Percentiles rank a stretch among this genome's conserved stretches.
phyloP scores from a whole-genome alignment of 768 basidiomycete genomes.

The Gloeostereum incarnatum region DNA sequence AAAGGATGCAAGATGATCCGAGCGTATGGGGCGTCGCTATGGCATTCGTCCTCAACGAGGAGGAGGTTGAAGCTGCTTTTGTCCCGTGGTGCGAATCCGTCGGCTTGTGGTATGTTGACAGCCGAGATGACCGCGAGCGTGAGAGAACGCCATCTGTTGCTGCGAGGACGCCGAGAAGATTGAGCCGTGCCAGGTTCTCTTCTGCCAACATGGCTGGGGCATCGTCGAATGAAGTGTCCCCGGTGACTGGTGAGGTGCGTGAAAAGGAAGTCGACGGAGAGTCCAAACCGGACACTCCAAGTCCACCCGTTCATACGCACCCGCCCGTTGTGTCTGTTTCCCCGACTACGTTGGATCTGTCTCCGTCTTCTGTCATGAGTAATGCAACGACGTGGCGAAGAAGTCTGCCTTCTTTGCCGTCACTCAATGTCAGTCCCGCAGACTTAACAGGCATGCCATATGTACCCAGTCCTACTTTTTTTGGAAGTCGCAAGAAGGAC shows the following conservation, averaged over 20 bases:
- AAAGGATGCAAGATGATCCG: constrained; percentile 34
- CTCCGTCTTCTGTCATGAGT: background rate
- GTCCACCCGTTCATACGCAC: background rate
- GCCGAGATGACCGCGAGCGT: no score
- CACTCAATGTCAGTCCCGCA: background rate
- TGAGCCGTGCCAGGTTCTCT: constrained; percentile 3
- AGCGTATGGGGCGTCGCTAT: constrained; percentile 43
- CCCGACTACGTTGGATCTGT: background rate
- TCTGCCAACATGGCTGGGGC: background rate
- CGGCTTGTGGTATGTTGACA: constrained; percentile 28
- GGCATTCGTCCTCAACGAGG: constrained; percentile 38
- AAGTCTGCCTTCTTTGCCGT: background rate
- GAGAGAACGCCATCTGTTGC: no score
- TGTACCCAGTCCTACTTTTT: background rate
- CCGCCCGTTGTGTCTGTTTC: background rate
- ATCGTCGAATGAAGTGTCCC: background rate
- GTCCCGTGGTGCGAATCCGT: constrained; percentile 41
- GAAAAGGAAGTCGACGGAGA: background rate
- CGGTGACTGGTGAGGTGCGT: background rate
- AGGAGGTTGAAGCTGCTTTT: constrained; percentile 37
- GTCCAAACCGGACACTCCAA: background rate
- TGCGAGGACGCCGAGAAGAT: constrained; percentile 2
- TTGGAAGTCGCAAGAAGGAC: background rate
- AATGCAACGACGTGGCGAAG: background rate
- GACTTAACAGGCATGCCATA: background rate